Evolutionary conservation across 768 basidiomycete genomes (phyloP).

Genomic region (Termitomyces bulborhizus): DNA sequence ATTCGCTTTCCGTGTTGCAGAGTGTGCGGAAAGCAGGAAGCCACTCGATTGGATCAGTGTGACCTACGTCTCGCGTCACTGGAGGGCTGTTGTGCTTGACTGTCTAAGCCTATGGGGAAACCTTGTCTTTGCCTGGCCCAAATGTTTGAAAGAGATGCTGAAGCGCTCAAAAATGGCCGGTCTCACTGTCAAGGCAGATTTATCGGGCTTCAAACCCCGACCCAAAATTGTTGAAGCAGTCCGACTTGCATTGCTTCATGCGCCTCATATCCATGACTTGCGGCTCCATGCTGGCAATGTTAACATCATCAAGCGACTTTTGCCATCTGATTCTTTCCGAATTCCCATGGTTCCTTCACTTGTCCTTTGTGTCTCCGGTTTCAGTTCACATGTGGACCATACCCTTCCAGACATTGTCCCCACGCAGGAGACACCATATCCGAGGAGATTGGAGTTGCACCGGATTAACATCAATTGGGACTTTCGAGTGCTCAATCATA

Average conservation of each 20-base stretch:
- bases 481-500: constrained; percentile 26
- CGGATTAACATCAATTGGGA: constrained; percentile 30
- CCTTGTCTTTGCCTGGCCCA: constrained; percentile 24
- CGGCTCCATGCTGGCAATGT: constrained; percentile 19
- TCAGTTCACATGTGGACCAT: constrained; percentile 14
- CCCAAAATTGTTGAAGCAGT: constrained; percentile 21
- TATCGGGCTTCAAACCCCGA: constrained; percentile 17
- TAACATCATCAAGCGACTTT: constrained; percentile 21
- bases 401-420: constrained; percentile 23
- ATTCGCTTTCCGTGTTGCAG: constrained; percentile 23
- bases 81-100: constrained; percentile 36
- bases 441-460: constrained; percentile 29
- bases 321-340: constrained; percentile 15
- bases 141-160: constrained; percentile 37
- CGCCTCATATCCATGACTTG: constrained; percentile 27
- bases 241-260: constrained; percentile 23
- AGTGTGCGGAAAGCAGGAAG: constrained; percentile 2
- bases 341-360: constrained; percentile 29
- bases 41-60: constrained; percentile 28
- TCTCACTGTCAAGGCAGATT: constrained; percentile 21
- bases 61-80: constrained; percentile 34
- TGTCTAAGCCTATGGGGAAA: constrained; percentile 36
- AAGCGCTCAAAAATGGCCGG: constrained; percentile 36
- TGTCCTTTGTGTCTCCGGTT: constrained; percentile 15
- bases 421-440: constrained; percentile 23